These are phyloP conservation scores for Phoma herbarum DNA, from an alignment of 2,329 filamentous ascomycete genomes.

Conservation along the genomic window DNA sequence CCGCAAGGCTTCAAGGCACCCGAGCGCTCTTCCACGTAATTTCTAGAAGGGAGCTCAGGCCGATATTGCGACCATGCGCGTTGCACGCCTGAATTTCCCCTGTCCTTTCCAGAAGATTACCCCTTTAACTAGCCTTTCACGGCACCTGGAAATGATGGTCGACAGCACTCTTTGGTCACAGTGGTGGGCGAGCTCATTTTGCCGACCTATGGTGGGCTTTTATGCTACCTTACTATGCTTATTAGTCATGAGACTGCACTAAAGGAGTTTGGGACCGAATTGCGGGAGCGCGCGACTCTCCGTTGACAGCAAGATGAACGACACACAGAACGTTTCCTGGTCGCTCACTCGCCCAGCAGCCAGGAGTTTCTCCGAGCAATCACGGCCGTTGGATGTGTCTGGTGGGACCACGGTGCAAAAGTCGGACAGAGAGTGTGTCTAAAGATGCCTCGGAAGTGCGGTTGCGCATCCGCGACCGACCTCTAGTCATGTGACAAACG, in stretches of 20 bases:
- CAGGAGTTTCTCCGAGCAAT: slow-evolving; percentile 13
- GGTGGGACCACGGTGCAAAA: slow-evolving; percentile 5
- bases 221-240: slow-evolving; percentile 3
- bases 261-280: slow-evolving; percentile 22
- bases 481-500: slow-evolving; percentile 16
- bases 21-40: slow-evolving; percentile 49
- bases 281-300: slow-evolving; percentile 32
- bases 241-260: slow-evolving; percentile 13
- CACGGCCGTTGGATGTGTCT: slow-evolving; percentile 11
- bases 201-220: slow-evolving; percentile 10
- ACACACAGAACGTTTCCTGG: slow-evolving; percentile 26
- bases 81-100: slow-evolving; percentile 30
- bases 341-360: slow-evolving; percentile 1
- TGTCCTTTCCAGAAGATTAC: slow-evolving; percentile 51
- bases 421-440: slow-evolving; percentile 17
- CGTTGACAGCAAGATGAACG: slow-evolving; percentile 29
- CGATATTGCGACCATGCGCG: slow-evolving; percentile 33
- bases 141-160: slow-evolving; percentile 33
- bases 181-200: slow-evolving; percentile 25
- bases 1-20: slow-evolving; percentile 36
- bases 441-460: slow-evolving; percentile 16
- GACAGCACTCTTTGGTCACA: slow-evolving; percentile 24
- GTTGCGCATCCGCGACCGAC: slow-evolving; percentile 10
- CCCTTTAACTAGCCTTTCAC: slow-evolving; percentile 39
- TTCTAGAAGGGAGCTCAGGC: slow-evolving; percentile 46